Evolutionary conservation across 2,329 filamentous ascomycete genomes (phyloP), one percentile per base, ranked within the genome.

Genomic region (Colletotrichum tamarilloi): DNA sequence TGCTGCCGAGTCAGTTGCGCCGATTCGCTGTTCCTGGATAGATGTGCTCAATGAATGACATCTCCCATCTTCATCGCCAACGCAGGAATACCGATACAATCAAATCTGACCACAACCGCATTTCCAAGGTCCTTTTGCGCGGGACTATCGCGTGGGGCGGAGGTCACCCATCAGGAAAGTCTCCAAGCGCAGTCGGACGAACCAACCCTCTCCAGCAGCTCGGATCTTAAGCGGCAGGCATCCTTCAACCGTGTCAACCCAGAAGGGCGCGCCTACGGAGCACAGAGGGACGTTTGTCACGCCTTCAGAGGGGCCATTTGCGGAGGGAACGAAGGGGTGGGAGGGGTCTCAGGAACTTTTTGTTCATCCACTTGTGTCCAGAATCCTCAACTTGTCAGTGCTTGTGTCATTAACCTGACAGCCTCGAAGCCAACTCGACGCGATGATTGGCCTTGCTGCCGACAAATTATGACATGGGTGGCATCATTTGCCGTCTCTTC

Each of bases 361-460:
- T 70, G 53, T 49, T 49, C 19, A 49, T 49, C 42, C 42, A 49
- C 42, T 49, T 49, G 42, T 49, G 42, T 22, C 19, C 42, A 49
- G 42, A 49, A 22, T 49, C 19, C 19, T 55, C 42, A 42, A 24
- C 59, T 26, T 28, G 66, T 49, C 32, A 35, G 38, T 35, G 49
- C 67, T 56, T 55, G 65, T 72, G 69, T 72, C 69, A 72, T 72
- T 46, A 30, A 53, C 24, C 30, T 68, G 69, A 68, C 69, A 72
- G 16, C 24, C 22, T 14, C 58, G 58, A 56, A 59, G 66, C n/a
- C 55, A 49, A 38, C 3, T 9, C 14, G 0, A 26, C 16, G 7
- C 12, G 26, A n/a, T 65, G 55, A 70, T 73, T 70, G 70, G 70
- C 59, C 16, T 59, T 12, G 26, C 24, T 46, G 26, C 22, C 46